Evolutionary conservation across 305 asterid genomes (phyloP), one percentile per base, ranked within the genome.

Genomic region (Stenogyne calaminthoides): DNA sequence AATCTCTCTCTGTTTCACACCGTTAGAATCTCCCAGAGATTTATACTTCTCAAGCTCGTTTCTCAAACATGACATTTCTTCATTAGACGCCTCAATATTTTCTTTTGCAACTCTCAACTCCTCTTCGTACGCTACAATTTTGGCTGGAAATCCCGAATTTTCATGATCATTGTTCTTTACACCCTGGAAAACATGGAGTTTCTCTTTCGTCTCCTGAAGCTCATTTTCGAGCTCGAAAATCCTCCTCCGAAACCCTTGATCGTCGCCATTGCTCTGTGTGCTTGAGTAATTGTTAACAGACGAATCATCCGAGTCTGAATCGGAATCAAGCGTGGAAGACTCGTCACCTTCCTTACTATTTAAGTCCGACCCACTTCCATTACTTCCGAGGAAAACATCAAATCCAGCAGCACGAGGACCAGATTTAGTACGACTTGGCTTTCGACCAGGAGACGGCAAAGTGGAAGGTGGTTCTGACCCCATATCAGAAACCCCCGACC

Each of bases 401-500:
- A 95, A 95, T 5, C 99, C 99, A 6, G 99, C 93, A 18, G 99
- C 91, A 22, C 99, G 93, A 42, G 86, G 91, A 6, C 91, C 97
- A 0, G 96, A 84, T 69, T 78, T 89, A 12, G 84, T 80, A 18
- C 87, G 93, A 69, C 51, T 63, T 0, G 85, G 81, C 79, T 74
- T 77, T 22, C 44, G 84, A n/a, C 85, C 91, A 2, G 95, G 86
- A 63, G 92, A 85, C 0, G 84, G 86, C 68, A 40, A 9, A 29
- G 83, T 25, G 39, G 82, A 78, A 55, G 90, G 86, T 5, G 84
- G 88, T 72, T 95, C 99, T 5, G 97, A 90, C 46, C 93, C 87
- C 3, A 64, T 78, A 27, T 92, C 98, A 2, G 98, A 90, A 39
- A 88, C 62, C 58, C 97, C 94, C 0, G 99, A 95, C 70, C 96